Conservation (phyloP, 345 rosid genomes). For the Moricandia arvensis region DNA sequence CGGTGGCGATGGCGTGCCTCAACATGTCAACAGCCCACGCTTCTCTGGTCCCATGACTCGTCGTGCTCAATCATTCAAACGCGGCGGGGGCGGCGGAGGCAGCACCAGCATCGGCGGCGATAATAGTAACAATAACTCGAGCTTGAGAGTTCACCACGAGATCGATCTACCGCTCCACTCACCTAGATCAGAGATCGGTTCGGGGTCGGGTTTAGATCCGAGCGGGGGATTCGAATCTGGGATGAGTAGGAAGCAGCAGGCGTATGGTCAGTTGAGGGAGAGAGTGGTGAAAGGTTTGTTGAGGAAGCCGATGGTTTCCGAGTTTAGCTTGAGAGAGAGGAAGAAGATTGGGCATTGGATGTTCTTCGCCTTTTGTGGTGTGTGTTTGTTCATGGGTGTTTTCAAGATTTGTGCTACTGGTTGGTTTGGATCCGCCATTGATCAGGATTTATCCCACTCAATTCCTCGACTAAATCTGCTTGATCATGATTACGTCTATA, state of each 20-base stretch:
- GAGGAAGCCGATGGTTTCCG: conserved; percentile 57
- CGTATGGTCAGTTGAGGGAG: conserved; percentile 42
- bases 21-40: conserved; percentile 77
- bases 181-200: conserved; percentile 69
- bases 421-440: conserved; percentile 88
- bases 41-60: conserved; percentile 88
- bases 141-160: conserved; percentile 56
- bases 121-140: neutral
- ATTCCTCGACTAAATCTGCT: conserved; percentile 31
- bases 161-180: conserved; percentile 71
- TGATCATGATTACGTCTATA: conserved; percentile 41
- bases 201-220: conserved; percentile 32
- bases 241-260: conserved; percentile 41
- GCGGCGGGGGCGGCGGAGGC: conserved; percentile 47
- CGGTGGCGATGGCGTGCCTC: conserved; percentile 72
- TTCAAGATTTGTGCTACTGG: conserved; percentile 84
- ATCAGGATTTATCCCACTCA: conserved; percentile 48
- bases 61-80: conserved; percentile 88
- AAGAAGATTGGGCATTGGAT: conserved; percentile 84
- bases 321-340: conserved; percentile 64
- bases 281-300: conserved; percentile 50
- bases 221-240: conserved; percentile 43
- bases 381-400: conserved; percentile 83
- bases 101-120: conserved; percentile 11
- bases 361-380: conserved; percentile 78